These are phyloP conservation scores for Tritrichomonas musculus DNA, from an alignment of 208 protist genomes.

Conservation along the genomic window DNA sequence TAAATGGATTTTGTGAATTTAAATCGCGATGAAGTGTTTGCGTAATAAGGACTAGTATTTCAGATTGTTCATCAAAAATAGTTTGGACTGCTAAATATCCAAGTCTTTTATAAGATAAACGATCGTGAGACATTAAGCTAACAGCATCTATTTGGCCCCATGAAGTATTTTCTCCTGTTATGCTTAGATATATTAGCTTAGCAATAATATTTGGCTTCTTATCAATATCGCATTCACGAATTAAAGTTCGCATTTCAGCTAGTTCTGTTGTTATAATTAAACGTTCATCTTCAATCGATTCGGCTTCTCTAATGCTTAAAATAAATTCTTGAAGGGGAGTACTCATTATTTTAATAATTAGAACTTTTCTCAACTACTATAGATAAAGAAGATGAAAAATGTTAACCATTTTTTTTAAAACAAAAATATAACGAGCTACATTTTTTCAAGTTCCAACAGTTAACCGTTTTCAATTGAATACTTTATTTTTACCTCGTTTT, in stretches of 20 bases:
- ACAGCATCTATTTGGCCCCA: background rate
- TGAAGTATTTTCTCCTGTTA: background rate
- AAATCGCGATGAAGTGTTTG: background rate
- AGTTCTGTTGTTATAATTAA: background rate
- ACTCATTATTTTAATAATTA: too few species aligned
- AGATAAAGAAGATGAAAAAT: too few species aligned
- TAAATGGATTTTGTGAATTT: background rate
- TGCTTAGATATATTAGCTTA: background rate
- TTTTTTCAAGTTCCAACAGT: too few species aligned
- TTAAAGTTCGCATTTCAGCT: background rate
- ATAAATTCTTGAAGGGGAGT: background rate
- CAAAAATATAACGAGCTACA: too few species aligned
- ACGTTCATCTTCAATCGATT: background rate
- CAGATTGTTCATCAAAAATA: background rate
- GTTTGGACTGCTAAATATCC: background rate
- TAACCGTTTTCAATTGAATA: too few species aligned
- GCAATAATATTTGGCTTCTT: background rate
- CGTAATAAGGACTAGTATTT: background rate
- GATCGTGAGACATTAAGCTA: background rate
- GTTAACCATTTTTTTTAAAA: too few species aligned
- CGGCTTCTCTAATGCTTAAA: background rate
- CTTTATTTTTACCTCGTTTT: too few species aligned
- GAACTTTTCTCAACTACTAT: too few species aligned
- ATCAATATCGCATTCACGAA: background rate
- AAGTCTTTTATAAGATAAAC: background rate